Base-by-base conservation (phyloP, 768 basidiomycete species). In the Sporobolomyces roseus region DNA sequence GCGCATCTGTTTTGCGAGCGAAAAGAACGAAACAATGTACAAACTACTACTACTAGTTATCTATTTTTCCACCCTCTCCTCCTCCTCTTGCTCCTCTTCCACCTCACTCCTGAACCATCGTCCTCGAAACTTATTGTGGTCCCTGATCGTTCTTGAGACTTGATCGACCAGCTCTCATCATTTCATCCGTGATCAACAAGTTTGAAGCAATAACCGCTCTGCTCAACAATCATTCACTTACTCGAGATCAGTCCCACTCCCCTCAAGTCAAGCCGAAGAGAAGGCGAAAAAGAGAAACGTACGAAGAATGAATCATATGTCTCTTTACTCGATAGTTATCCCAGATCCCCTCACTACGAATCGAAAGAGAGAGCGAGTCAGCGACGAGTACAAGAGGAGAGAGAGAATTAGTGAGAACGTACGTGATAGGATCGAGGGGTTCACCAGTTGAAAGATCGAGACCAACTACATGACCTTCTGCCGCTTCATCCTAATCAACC, bases 281-380 rank as follows among this genome's bases (percentile, higher is more conserved):
- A 46, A 23, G 41, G 19, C 13, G 65, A 30, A 49, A 62, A 67
- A 41, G 36, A 25, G 81, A 86, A 36, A 14, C 54, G 77, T 74
- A 93, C 92, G 90, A 91, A 76, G 92, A 94, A 77, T 97, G 93
- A 52, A 99, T 81, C 92, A 99, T 96, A 78, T 99, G 96, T 68
- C 94, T 83, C 83, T 99, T 99, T 68, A 99, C 96, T 73, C 96
- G 84, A 78, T 96, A 98, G 81, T 97, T 98, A 78, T 99, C 96
- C 93, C 93, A 99, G 32, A 99, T 87, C 43, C 96, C 96, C 77
- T 93, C 89, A 29, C 53, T 56, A 45, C 25, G 23, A 41, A 41
- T 6, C 32, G 25, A 41, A 33, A 30, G 54, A 1, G 50, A 38
- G 12, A 5, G 2, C 12, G 36, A 46, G 5, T 25, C 23, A 2